Percentiles rank a stretch among this genome's conserved stretches.
Evolutionary conservation across 2,329 filamentous ascomycete species (phyloP).

Genomic region (Sclerotinia glacialis): DNA sequence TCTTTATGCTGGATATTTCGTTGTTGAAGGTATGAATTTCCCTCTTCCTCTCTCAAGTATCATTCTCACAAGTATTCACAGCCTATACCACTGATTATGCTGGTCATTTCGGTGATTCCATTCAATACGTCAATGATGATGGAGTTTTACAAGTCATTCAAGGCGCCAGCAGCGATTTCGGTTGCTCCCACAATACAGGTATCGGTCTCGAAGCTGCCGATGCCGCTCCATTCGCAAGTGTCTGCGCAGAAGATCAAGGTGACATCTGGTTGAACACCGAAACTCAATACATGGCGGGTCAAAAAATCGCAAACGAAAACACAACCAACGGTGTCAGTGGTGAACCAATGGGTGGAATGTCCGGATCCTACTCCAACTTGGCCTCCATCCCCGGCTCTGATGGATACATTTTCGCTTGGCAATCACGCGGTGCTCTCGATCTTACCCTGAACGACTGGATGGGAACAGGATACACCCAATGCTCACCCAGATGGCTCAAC

Average conservation of each 20-base stretch:
- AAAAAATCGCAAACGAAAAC: slow-evolving; percentile 62
- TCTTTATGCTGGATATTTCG: slow-evolving; percentile 61
- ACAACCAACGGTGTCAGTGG: slow-evolving; percentile 57
- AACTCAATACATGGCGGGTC: slow-evolving; percentile 55
- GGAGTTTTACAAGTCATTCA: slow-evolving; percentile 51
- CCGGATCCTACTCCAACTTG: slow-evolving; percentile 58
- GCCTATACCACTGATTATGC: slow-evolving; percentile 51
- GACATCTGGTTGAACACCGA: slow-evolving; percentile 63
- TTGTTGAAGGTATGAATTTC: slow-evolving; percentile 48
- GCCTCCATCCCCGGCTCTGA: slow-evolving; percentile 51
- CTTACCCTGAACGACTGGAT: slow-evolving; percentile 57
- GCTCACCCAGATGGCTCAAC: slow-evolving; percentile 40
- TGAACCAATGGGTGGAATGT: slow-evolving; percentile 59
- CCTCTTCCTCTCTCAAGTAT: background rate
- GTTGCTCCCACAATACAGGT: slow-evolving; percentile 63
- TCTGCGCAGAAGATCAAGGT: slow-evolving; percentile 51
- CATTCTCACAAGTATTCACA: slow-evolving; percentile 19
- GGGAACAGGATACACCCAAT: slow-evolving; percentile 53
- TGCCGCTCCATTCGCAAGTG: slow-evolving; percentile 51
- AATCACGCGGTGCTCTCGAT: slow-evolving; percentile 56
- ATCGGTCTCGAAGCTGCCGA: slow-evolving; percentile 58
- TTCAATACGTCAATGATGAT: slow-evolving; percentile 48
- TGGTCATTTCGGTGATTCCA: slow-evolving; percentile 57
- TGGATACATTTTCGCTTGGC: slow-evolving; percentile 61
- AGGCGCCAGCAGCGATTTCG: slow-evolving; percentile 53